phyloP scores from a whole-genome alignment of 768 basidiomycete species.

The Ramaria rubella region DNA sequence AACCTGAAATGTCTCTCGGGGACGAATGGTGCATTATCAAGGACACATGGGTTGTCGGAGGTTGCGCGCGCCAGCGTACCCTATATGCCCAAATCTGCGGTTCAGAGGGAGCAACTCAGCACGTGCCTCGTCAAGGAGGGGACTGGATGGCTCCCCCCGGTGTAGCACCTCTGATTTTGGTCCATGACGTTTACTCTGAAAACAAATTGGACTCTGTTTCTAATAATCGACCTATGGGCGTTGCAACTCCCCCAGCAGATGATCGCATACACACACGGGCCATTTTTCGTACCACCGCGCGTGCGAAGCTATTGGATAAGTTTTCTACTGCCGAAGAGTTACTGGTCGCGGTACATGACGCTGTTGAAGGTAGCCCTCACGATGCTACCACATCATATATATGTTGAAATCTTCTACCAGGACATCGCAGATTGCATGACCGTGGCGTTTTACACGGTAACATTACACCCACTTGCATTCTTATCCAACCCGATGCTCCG shows the following conservation, averaged over 20 bases:
- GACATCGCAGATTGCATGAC: background rate
- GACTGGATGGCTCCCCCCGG: no score
- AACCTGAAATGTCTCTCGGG: background rate
- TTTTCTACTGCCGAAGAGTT: background rate
- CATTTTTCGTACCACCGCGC: background rate
- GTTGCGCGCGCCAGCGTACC: background rate
- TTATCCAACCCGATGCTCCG: background rate
- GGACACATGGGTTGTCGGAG: background rate
- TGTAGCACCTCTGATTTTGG: background rate
- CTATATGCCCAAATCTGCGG: background rate
- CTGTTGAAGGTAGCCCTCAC: background rate
- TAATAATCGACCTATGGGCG: background rate
- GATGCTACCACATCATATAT: background rate
- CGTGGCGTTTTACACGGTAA: background rate
- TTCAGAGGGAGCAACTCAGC: no score
- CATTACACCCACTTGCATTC: background rate
- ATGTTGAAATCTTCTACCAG: background rate
- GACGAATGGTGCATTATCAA: background rate
- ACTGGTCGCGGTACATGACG: background rate
- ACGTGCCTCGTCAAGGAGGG: no score
- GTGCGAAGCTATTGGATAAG: background rate
- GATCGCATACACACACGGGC: background rate
- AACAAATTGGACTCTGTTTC: background rate
- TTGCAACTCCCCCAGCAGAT: background rate
- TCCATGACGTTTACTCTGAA: background rate